A percentile compares a stretch with the other conserved stretches of the same genome.
Conservation (phyloP, 1,284 basidiomycete genomes). For the Albatrellus sp. region DNA sequence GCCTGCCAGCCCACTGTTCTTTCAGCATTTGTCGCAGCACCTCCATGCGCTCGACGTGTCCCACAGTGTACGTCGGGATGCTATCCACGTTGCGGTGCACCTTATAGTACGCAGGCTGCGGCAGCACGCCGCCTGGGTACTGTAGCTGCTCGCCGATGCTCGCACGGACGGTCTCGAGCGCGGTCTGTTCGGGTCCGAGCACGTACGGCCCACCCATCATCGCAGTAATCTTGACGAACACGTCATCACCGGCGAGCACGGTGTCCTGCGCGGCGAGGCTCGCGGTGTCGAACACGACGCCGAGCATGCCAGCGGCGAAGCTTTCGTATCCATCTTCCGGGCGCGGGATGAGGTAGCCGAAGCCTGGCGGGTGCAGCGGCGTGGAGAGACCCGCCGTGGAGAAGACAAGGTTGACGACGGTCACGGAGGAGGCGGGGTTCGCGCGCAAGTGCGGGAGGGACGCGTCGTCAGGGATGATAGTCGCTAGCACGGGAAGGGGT, state of each 20-base stretch:
- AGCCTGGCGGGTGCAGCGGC: conserved; percentile 68
- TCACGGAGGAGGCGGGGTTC: conserved; percentile 55
- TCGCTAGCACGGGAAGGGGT: conserved; percentile 39
- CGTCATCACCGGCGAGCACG: conserved; percentile 6
- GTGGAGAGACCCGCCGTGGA: conserved; percentile 28
- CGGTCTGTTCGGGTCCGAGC: conserved; percentile 16
- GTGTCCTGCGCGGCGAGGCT: conserved; percentile 61
- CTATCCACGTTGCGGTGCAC: conserved; percentile 54
- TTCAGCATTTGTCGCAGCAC: conserved; percentile 40
- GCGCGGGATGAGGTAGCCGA: conserved; percentile 90
- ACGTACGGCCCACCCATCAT: conserved; percentile 85
- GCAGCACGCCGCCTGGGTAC: conserved; percentile 26
- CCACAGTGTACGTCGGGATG: conserved; percentile 75
- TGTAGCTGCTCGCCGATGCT: conserved; percentile 14
- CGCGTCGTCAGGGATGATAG: conserved; percentile 1
- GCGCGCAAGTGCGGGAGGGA: conserved; percentile 31
- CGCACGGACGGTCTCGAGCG: conserved; percentile 34
- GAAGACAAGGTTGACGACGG: conserved; percentile 69
- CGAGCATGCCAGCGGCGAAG: conserved; percentile 47
- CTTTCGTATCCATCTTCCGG: conserved; percentile 35
- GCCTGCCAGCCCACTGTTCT: conserved; percentile 37
- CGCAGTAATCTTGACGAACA: conserved; percentile 68
- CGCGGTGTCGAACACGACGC: conserved; percentile 78
- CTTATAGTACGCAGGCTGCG: conserved; percentile 44
- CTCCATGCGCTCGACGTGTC: conserved; percentile 61